A percentile compares a stretch with the other conserved stretches of the same genome.
phyloP scores from a whole-genome alignment of 148 eudicot genomes.

The Mesembryanthemum crystallinum region DNA sequence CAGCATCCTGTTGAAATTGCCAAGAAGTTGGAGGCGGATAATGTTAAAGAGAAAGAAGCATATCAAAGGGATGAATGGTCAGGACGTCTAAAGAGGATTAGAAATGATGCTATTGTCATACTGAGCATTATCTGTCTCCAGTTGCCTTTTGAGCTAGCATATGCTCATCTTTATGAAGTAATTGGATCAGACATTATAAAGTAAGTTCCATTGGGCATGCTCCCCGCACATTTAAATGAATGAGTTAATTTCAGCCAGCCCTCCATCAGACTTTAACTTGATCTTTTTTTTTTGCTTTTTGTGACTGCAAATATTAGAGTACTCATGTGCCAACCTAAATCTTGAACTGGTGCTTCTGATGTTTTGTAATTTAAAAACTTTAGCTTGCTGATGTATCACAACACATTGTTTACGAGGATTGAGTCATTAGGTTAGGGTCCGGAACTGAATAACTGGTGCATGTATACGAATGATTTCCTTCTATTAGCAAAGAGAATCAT shows the following conservation, averaged over 20 bases:
- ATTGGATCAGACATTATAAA: constrained; percentile 53
- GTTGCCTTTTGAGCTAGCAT: constrained; percentile 89
- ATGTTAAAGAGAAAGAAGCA: constrained; percentile 48
- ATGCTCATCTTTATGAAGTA: constrained; percentile 88
- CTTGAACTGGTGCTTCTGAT: neutral
- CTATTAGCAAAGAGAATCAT: neutral
- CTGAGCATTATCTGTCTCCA: constrained; percentile 86
- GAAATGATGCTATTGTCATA: constrained; percentile 75
- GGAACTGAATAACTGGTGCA: neutral
- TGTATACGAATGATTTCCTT: neutral
- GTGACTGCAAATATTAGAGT: neutral
- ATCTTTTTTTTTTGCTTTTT: neutral
- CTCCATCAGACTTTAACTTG: neutral
- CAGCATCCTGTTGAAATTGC: constrained; percentile 45
- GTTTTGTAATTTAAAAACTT: neutral
- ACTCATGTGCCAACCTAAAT: neutral
- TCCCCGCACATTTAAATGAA: too few relatives aligned
- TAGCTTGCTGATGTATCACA: neutral
- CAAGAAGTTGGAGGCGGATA: constrained; percentile 53
- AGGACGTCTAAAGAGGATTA: constrained; percentile 69
- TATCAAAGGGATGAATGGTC: constrained; percentile 85
- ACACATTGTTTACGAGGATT: neutral
- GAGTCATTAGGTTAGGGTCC: neutral
- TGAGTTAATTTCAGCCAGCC: neutral
- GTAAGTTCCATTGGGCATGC: constrained; percentile 37